Evolutionary conservation across 2,329 filamentous ascomycete species (phyloP).

Genomic region (Colletotrichum neosansevieriae): DNA sequence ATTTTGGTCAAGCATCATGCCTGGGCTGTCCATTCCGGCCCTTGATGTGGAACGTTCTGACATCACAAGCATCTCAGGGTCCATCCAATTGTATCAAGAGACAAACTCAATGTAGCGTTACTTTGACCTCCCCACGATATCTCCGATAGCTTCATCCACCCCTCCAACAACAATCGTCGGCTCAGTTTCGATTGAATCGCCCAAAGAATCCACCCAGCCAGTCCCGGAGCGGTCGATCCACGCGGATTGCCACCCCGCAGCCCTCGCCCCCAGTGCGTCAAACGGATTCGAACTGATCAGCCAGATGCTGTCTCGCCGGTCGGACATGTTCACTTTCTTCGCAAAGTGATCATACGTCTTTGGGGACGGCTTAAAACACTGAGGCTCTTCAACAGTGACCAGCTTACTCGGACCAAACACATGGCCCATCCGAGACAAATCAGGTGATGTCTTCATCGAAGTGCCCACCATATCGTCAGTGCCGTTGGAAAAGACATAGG

Average conservation of each 20-base stretch:
- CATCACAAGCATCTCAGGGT: background rate
- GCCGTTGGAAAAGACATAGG: constrained; percentile 79
- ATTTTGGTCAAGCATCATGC: constrained; percentile 2
- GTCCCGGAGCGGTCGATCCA: constrained; percentile 74
- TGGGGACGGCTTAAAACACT: constrained; percentile 74
- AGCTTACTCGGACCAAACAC: constrained; percentile 60
- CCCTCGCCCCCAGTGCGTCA: constrained; percentile 74
- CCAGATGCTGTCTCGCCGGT: constrained; percentile 68
- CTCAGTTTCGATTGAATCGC: constrained; percentile 55
- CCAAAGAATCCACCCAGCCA: constrained; percentile 75
- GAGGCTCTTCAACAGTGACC: constrained; percentile 70
- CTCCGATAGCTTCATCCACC: constrained; percentile 67
- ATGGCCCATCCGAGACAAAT: constrained; percentile 60
- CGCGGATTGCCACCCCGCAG: constrained; percentile 70
- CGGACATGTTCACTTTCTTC: constrained; percentile 59
- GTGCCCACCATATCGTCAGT: constrained; percentile 71
- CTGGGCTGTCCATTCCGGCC: background rate
- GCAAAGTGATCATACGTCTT: constrained; percentile 72
- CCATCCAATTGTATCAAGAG: background rate
- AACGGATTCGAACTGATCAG: constrained; percentile 80
- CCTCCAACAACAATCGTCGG: constrained; percentile 68
- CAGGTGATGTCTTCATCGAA: constrained; percentile 68
- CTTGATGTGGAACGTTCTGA: background rate
- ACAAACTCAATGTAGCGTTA: background rate
- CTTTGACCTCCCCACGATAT: constrained; percentile 44